Evolutionary conservation across 495 filamentous ascomycete genomes (phyloP).

Genomic region (Cercophora newfieldiana): DNA sequence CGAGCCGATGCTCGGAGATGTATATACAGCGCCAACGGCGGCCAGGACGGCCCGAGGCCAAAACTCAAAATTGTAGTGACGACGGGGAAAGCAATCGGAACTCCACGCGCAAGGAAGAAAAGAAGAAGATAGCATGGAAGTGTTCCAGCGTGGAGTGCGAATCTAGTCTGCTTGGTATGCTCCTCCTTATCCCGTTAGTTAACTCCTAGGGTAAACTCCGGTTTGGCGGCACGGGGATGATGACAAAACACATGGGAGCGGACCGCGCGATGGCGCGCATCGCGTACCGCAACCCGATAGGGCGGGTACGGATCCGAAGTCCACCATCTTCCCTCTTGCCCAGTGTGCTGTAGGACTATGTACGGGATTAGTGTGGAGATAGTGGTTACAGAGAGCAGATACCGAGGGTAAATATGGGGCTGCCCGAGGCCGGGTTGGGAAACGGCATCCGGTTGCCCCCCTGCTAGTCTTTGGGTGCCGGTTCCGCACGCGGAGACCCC

Average conservation of each 20-base stretch:
- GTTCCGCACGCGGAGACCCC: background rate
- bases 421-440: conserved; percentile 3
- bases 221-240: background rate
- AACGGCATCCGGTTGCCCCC: conserved; percentile 12
- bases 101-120: background rate
- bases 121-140: background rate
- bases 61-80: background rate
- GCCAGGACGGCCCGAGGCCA: background rate
- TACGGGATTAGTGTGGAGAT: conserved; percentile 9
- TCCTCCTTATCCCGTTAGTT: background rate
- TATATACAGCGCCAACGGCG: background rate
- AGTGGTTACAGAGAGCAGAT: background rate
- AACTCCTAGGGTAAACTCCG: background rate
- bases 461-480: background rate
- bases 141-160: background rate
- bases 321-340: background rate
- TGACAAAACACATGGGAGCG: background rate
- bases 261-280: background rate
- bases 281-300: background rate
- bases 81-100: background rate
- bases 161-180: background rate
- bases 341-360: too few species aligned
- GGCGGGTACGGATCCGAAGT: background rate
- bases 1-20: conserved; percentile 4
- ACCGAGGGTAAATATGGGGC: background rate